A percentile compares a stretch with the other conserved stretches of the same genome.
Conservation (phyloP, 129 eudicot species). For the Heracleum sosnowskyi region DNA sequence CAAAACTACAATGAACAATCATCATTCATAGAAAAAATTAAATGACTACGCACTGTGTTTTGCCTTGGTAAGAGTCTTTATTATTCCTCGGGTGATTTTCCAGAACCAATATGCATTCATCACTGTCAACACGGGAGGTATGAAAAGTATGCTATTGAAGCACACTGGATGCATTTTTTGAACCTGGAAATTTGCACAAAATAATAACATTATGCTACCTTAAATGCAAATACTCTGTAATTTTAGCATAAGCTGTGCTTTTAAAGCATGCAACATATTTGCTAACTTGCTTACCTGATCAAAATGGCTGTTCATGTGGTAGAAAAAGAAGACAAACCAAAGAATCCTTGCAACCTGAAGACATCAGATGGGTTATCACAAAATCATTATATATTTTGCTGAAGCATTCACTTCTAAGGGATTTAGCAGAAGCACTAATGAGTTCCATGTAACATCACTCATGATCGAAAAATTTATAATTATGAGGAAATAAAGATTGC, state of each 20-base stretch:
- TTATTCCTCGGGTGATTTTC: constrained; percentile 78
- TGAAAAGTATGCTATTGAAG: constrained; percentile 52
- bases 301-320: constrained; percentile 63
- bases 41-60: constrained; percentile 29
- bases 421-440: neutral
- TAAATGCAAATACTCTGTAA: neutral
- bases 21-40: neutral
- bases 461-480: neutral
- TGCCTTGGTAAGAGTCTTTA: constrained; percentile 54
- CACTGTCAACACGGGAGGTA: constrained; percentile 45
- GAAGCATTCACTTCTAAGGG: neutral
- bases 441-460: neutral
- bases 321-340: constrained; percentile 52
- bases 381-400: neutral
- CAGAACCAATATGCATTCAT: constrained; percentile 88
- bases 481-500: neutral
- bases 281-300: constrained; percentile 43
- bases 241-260: neutral
- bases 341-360: constrained; percentile 70
- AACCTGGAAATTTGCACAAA: constrained; percentile 34
- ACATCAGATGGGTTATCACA: constrained; percentile 10
- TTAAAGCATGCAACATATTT: neutral
- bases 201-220: neutral
- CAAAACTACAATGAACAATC: neutral
- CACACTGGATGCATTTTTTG: constrained; percentile 48